Evolutionary conservation across 129 eudicot genomes (phyloP).

Genomic region (Arctium minus): DNA sequence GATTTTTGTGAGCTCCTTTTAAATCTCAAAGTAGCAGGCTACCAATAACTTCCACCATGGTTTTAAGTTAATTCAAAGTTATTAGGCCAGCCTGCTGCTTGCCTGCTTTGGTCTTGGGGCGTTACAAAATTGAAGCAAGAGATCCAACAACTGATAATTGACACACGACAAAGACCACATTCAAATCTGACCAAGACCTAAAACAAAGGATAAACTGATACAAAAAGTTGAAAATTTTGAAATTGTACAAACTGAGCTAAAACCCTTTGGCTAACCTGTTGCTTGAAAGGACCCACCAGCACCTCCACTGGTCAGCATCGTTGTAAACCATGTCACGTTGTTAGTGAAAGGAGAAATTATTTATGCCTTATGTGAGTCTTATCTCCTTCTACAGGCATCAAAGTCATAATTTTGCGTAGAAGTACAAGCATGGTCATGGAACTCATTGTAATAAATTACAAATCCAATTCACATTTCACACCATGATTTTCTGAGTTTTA

Average conservation of each 20-base stretch:
- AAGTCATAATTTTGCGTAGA: slow-evolving; percentile 3
- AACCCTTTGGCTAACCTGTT: background rate
- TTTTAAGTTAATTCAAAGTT: too few relatives aligned
- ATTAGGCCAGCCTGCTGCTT: too few relatives aligned
- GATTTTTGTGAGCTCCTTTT: too few relatives aligned
- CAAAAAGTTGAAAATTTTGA: background rate
- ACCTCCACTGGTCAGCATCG: slow-evolving; percentile 1
- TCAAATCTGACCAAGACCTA: background rate
- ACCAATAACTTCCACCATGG: too few relatives aligned
- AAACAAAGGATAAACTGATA: background rate
- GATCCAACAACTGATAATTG: background rate
- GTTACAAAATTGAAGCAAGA: background rate
- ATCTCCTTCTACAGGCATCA: background rate
- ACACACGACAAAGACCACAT: background rate
- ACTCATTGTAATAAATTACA: background rate
- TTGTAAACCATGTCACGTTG: background rate
- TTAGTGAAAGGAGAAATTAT: background rate
- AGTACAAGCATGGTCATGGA: background rate
- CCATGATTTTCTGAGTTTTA: background rate
- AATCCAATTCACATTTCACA: slow-evolving; percentile 1
- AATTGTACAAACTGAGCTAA: background rate
- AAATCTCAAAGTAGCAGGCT: too few relatives aligned
- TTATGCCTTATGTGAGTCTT: background rate
- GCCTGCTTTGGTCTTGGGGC: too few relatives aligned
- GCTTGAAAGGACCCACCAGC: background rate